These are phyloP conservation scores for Syzygium aromaticum DNA, from an alignment of 345 rosid species.

Conservation along the genomic window DNA sequence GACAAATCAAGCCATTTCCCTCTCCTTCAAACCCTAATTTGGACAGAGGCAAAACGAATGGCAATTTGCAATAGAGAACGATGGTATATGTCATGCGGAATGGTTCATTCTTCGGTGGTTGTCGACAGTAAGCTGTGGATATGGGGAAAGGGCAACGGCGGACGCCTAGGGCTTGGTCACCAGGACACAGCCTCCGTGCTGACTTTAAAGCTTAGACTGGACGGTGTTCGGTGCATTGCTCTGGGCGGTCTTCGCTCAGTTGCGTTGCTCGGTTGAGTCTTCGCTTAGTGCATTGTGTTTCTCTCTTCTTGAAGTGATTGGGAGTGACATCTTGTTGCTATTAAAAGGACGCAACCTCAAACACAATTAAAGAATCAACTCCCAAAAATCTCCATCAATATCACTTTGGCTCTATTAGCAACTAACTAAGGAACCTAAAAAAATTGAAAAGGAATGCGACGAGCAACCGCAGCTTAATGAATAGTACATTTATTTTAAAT, in stretches of 20 bases:
- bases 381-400: no score
- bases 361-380: no score
- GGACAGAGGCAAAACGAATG: not conserved
- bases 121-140: conserved; percentile 61
- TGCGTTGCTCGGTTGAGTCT: conserved; percentile 53
- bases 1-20: not conserved
- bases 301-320: not conserved
- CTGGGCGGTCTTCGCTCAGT: conserved; percentile 76
- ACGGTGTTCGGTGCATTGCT: conserved; percentile 40
- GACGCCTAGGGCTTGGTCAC: conserved; percentile 76
- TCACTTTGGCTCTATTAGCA: no score
- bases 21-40: not conserved
- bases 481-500: no score
- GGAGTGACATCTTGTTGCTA: not conserved
- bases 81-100: conserved; percentile 62
- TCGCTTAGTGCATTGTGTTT: conserved; percentile 52
- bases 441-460: no score
- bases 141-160: conserved; percentile 95
- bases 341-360: no score
- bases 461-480: no score
- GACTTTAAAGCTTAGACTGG: conserved; percentile 47
- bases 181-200: conserved; percentile 68
- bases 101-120: conserved; percentile 67
- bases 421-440: no score
- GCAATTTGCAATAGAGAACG: not conserved